These are phyloP conservation scores for Hura crepitans DNA, from an alignment of 441 rosid genomes.

Conservation along the genomic window DNA sequence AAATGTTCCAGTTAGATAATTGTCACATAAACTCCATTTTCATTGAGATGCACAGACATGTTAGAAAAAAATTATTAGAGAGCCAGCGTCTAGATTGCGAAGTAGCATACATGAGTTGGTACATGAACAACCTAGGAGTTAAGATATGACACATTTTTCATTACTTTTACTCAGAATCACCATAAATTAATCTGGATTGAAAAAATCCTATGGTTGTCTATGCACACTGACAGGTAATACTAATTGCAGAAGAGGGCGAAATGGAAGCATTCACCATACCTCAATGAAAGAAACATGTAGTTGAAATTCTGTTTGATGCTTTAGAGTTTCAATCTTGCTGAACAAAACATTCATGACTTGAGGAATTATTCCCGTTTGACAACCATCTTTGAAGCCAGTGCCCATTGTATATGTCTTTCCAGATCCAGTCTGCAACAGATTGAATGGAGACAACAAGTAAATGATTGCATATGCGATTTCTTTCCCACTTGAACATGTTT, in stretches of 20 bases:
- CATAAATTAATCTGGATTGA: background rate
- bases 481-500: conserved; percentile 15
- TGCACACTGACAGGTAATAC: background rate
- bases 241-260: conserved; percentile 10
- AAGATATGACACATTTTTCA: background rate
- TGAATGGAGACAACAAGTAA: conserved; percentile 24
- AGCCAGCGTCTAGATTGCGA: conserved; percentile 9
- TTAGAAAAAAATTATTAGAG: conserved; percentile 9
- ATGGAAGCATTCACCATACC: conserved; percentile 42
- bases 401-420: conserved; percentile 99
- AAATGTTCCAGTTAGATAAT: conserved; percentile 28
- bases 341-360: conserved; percentile 83
- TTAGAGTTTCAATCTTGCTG: conserved; percentile 69
- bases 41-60: background rate
- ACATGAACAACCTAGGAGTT: background rate
- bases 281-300: conserved; percentile 91
- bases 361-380: conserved; percentile 74
- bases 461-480: background rate
- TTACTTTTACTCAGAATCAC: no score
- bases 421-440: conserved; percentile 78
- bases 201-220: background rate
- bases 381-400: conserved; percentile 78
- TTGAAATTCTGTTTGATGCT: conserved; percentile 76
- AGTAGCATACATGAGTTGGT: background rate
- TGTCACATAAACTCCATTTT: conserved; percentile 8